Evolutionary conservation across 2,329 filamentous ascomycete genomes (phyloP).

Genomic region (Chaetomiaceae sp.): DNA sequence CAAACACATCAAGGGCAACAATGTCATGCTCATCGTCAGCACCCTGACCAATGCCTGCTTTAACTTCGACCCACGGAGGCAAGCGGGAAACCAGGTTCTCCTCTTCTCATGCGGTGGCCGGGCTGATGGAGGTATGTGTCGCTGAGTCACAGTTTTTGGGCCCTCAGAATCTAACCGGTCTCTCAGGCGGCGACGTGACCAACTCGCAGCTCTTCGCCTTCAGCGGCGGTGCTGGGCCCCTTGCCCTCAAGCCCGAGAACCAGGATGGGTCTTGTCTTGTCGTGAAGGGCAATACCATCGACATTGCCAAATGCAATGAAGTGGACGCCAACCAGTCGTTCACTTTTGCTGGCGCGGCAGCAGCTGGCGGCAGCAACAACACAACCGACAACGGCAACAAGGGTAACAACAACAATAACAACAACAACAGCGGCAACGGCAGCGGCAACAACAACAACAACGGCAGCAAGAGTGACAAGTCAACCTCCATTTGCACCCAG

Average conservation of each 20-base stretch:
- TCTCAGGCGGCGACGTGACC: conserved; percentile 39
- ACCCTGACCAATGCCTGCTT: conserved; percentile 52
- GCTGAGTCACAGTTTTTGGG: too few relatives aligned
- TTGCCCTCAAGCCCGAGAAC: conserved; percentile 42
- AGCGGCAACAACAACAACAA: conserved; percentile 5
- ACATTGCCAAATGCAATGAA: conserved; percentile 38
- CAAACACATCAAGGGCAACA: conserved; percentile 43
- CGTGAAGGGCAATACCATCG: conserved; percentile 38
- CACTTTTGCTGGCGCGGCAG: conserved; percentile 24
- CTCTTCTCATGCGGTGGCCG: conserved; percentile 55
- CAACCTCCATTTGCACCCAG: conserved; percentile 15
- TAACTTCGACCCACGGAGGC: conserved; percentile 50
- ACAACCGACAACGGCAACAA: not conserved
- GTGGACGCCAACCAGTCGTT: conserved; percentile 40
- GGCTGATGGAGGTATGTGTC: conserved; percentile 41
- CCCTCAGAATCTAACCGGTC: not conserved
- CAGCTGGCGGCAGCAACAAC: conserved; percentile 1
- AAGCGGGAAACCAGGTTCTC: conserved; percentile 45
- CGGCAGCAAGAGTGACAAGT: conserved; percentile 7
- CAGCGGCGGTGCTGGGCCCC: conserved; percentile 35
- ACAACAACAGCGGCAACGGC: not conserved
- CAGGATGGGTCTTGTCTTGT: conserved; percentile 41
- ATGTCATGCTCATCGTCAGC: conserved; percentile 48
- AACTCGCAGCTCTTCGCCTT: conserved; percentile 48
- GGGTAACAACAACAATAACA: too few relatives aligned